Conservation (phyloP, 176 grass and related monocot species). For the Pontederia crassipes region DNA sequence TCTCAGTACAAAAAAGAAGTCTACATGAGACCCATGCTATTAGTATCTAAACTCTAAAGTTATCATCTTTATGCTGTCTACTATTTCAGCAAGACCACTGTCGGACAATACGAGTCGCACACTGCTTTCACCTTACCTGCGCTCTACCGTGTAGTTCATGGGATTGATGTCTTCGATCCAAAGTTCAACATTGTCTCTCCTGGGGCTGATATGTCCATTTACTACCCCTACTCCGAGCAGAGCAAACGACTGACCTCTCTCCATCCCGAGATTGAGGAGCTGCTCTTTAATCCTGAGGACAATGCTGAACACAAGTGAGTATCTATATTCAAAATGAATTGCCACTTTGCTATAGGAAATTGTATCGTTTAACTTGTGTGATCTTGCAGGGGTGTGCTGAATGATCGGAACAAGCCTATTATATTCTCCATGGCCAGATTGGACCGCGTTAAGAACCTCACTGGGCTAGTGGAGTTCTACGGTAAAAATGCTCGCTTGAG, state of each 20-base stretch:
- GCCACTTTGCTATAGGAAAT: not conserved
- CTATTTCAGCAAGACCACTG: slow-evolving; percentile 82
- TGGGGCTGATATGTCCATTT: slow-evolving; percentile 87
- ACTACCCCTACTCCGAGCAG: slow-evolving; percentile 66
- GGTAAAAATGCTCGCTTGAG: slow-evolving; percentile 52
- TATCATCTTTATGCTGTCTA: slow-evolving; percentile 7
- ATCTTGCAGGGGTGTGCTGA: slow-evolving; percentile 55
- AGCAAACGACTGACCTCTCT: slow-evolving; percentile 83
- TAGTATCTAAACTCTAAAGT: not conserved
- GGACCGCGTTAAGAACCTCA: slow-evolving; percentile 89
- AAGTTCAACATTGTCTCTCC: slow-evolving; percentile 98
- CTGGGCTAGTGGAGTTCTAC: slow-evolving; percentile 84
- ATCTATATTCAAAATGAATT: not conserved
- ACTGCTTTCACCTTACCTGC: slow-evolving; percentile 87
- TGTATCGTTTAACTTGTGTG: slow-evolving; percentile 8
- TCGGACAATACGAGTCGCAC: slow-evolving; percentile 92
- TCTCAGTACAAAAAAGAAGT: not conserved
- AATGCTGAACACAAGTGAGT: slow-evolving; percentile 76
- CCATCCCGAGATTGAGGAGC: slow-evolving; percentile 84
- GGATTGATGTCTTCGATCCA: slow-evolving; percentile 90
- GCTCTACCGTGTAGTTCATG: slow-evolving; percentile 83
- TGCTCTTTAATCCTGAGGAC: slow-evolving; percentile 62
- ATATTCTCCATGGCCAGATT: slow-evolving; percentile 96
- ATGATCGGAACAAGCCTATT: slow-evolving; percentile 79
- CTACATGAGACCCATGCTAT: not conserved